Conservation (phyloP, 768 basidiomycete genomes). For the Boletus pseudopeckii region DNA sequence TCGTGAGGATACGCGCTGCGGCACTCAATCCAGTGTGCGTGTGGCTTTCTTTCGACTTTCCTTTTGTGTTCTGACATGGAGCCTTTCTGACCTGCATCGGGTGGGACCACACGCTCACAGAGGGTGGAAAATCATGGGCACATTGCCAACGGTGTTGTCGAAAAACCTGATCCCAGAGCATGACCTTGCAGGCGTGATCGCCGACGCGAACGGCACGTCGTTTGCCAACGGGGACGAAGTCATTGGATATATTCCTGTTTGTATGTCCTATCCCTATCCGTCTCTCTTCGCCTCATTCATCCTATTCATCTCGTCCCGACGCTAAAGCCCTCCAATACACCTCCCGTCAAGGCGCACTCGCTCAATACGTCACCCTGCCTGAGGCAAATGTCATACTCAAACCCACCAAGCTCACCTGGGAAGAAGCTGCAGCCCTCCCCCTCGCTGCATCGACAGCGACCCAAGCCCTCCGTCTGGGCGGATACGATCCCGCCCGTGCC, state of each 20-base stretch:
- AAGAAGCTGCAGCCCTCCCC: conserved; percentile 59
- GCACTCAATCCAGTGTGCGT: conserved; percentile 69
- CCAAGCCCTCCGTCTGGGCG: conserved; percentile 47
- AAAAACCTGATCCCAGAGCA: conserved; percentile 40
- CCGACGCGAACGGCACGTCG: conserved; percentile 48
- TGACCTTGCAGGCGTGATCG: conserved; percentile 64
- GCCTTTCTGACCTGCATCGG: too few relatives aligned
- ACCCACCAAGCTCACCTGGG: conserved; percentile 49
- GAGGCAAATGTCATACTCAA: conserved; percentile 36
- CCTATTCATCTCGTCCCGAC: not conserved
- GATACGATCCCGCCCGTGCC: conserved; percentile 41
- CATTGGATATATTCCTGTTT: conserved; percentile 49
- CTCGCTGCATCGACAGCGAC: conserved; percentile 60
- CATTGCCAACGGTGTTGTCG: conserved; percentile 45
- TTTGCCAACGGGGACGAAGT: conserved; percentile 62
- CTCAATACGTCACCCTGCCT: conserved; percentile 54
- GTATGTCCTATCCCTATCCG: conserved; percentile 20
- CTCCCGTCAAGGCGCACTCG: conserved; percentile 52
- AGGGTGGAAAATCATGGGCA: conserved; percentile 55
- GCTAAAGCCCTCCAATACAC: conserved; percentile 27
- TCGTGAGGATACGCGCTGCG: conserved; percentile 49
- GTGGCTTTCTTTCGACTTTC: not conserved
- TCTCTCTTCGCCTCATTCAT: not conserved
- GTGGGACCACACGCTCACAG: conserved; percentile 29
- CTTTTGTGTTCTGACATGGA: not conserved